A percentile compares a stretch with the other conserved stretches of the same genome.
Evolutionary conservation across 129 eudicot species (phyloP).

Genomic region (Centrapalus pauciflorus): DNA sequence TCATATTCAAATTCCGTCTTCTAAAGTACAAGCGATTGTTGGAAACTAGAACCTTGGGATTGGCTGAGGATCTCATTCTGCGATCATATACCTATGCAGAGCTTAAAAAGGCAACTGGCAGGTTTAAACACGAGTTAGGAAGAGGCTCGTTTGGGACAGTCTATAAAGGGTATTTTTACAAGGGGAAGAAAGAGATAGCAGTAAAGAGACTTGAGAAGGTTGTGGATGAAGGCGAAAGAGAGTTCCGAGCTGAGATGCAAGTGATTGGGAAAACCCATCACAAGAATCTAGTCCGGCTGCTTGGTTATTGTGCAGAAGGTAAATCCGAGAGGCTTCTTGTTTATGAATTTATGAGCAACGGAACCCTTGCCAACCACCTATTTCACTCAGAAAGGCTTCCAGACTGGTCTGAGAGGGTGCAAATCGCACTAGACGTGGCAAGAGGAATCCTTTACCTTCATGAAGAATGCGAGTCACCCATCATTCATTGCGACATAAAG

Average conservation of each 20-base stretch:
- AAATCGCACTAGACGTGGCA: constrained; percentile 44
- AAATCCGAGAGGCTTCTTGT: constrained; percentile 34
- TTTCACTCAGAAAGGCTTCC: constrained; percentile 21
- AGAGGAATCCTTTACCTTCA: constrained; percentile 47
- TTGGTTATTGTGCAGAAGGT: constrained; percentile 37
- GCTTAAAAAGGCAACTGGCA: constrained; percentile 33
- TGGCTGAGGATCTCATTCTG: constrained; percentile 29
- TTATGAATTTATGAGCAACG: constrained; percentile 48
- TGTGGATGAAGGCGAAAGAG: constrained; percentile 34
- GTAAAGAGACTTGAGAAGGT: constrained; percentile 46
- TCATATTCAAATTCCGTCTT: constrained; percentile 24
- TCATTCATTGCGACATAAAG: constrained; percentile 52
- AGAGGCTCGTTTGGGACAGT: constrained; percentile 48
- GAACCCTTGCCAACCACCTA: constrained; percentile 37
- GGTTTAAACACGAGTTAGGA: constrained; percentile 37
- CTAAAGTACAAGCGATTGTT: constrained; percentile 27
- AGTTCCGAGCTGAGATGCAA: constrained; percentile 42
- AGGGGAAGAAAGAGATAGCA: constrained; percentile 35
- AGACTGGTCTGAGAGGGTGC: constrained; percentile 36
- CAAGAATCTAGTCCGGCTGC: constrained; percentile 35
- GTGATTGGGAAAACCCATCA: constrained; percentile 52
- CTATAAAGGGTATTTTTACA: constrained; percentile 34
- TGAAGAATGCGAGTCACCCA: constrained; percentile 38
- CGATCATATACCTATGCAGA: constrained; percentile 29
- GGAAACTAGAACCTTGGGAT: constrained; percentile 18